A percentile compares a stretch with the other conserved stretches of the same genome.
These are phyloP conservation scores for Gloeopeniophorella convolvens DNA, from an alignment of 768 basidiomycete genomes.

Conservation along the genomic window DNA sequence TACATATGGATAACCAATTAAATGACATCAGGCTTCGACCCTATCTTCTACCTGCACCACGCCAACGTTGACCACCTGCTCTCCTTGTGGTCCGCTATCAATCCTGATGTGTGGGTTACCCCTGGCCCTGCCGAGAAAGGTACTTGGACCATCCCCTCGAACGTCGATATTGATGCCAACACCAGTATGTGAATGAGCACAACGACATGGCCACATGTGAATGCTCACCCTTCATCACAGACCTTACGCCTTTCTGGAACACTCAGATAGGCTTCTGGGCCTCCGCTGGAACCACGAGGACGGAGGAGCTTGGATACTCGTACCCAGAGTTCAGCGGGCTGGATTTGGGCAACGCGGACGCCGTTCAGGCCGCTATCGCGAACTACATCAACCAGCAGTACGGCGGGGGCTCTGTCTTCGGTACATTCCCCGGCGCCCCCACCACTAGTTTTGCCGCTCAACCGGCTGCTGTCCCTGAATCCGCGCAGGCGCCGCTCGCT, in stretches of 20 bases:
- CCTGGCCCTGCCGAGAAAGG: conserved; percentile 17
- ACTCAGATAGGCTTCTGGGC: conserved; percentile 34
- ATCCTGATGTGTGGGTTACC: conserved; percentile 36
- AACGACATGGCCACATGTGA: too few species aligned
- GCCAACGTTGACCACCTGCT: conserved; percentile 47
- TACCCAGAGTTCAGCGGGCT: conserved; percentile 47
- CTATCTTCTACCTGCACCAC: conserved; percentile 51
- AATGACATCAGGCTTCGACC: conserved; percentile 41
- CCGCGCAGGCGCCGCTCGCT: not conserved
- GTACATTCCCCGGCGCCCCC: not conserved
- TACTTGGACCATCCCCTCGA: conserved; percentile 11
- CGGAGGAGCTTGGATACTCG: conserved; percentile 35
- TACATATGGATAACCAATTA: too few species aligned
- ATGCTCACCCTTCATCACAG: too few species aligned
- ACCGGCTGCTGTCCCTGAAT: not conserved
- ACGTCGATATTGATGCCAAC: not conserved
- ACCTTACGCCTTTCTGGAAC: conserved; percentile 43
- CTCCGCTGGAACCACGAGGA: conserved; percentile 29
- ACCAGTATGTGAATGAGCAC: conserved; percentile 14
- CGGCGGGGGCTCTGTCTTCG: conserved; percentile 18
- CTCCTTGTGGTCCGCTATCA: conserved; percentile 43
- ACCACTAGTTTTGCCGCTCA: conserved; percentile 15
- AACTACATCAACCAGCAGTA: conserved; percentile 34
- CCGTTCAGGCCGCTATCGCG: conserved; percentile 29
- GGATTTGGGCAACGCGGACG: conserved; percentile 25